Base-by-base conservation (phyloP, 768 basidiomycete species). In the Postia placenta region DNA sequence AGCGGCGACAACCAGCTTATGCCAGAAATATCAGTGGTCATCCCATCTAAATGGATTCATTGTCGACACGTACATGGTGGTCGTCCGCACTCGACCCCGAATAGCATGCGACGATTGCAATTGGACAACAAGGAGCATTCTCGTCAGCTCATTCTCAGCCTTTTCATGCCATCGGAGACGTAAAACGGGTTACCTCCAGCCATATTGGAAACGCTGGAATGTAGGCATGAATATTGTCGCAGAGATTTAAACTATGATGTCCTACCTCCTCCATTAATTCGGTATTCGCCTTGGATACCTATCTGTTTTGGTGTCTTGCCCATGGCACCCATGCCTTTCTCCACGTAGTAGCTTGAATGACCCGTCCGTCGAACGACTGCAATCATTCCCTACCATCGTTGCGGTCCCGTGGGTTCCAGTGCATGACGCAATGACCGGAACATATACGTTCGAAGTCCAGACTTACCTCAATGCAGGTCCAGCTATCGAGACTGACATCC, bases 281-380 rank as follows among this genome's bases (percentile, higher is more conserved):
- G 69, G 54, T 76, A 71, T 47, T 88, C 83, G 14, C 73, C 74
- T 48, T 83, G 79, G 28, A 85, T 72, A 3, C 83, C 87, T 69
- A 85, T 72, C 56, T 88, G 83, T 56, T 79, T 79, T 33, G 83
- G 74, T 5, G 81, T 82, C 67, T 85, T 88, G 15, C 85, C 84
- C 82, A 86, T 84, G 3, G 88, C 88, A 42, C 77, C 79, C 80
- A 88, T 88, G 5, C 87, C 85, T 61, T 89, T 90, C 61, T 91
- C 88, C 7, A 92, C 85, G 64, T 92, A 92, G 64, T 74, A 91
- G 56, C 83, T 88, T 6, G 87, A 87, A 62, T 91, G 89, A 1
- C 89, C 87, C 15, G 87, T 91, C 51, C 87, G 74, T 56, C 75
- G 78, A 40, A 89, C 87, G 22, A 89, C 83, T 35, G 77, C 79